Conservation (phyloP, 1,284 basidiomycete species). For the Grifola frondosa region DNA sequence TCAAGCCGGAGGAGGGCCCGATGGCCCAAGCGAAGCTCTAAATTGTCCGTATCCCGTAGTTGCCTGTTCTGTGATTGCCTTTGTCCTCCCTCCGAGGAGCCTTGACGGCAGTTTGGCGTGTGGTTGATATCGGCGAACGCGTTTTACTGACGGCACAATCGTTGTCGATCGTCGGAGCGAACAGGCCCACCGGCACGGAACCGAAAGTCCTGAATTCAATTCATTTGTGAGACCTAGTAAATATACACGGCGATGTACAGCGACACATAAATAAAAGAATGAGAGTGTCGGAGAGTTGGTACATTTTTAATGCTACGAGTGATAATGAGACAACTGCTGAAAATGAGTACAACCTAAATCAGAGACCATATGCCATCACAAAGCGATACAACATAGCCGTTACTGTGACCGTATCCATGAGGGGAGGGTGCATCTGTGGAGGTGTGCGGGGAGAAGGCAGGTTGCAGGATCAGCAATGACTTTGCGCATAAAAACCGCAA, state of each 20-base stretch:
- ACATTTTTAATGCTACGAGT: constrained; percentile 17
- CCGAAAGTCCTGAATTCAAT: constrained; percentile 20
- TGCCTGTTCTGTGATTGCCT: constrained; percentile 3
- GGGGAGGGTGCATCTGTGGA: constrained; percentile 74
- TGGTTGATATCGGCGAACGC: too few relatives aligned
- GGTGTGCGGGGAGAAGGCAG: constrained; percentile 12
- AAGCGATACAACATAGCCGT: constrained; percentile 82
- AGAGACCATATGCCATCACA: constrained; percentile 66
- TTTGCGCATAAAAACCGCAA: constrained; percentile 11
- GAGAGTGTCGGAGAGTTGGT: constrained; percentile 11
- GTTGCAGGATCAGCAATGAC: neutral
- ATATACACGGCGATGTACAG: constrained; percentile 28
- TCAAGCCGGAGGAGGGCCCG: constrained; percentile 48
- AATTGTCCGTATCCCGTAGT: too few relatives aligned
- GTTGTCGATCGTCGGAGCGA: constrained; percentile 14
- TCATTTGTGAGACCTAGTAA: constrained; percentile 13
- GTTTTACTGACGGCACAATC: constrained; percentile 21
- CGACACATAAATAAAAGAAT: constrained; percentile 23
- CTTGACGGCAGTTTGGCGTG: too few relatives aligned
- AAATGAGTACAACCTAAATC: constrained; percentile 28
- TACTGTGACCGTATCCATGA: constrained; percentile 83
- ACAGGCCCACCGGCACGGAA: constrained; percentile 14
- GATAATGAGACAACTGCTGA: constrained; percentile 8
- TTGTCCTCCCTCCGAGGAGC: too few relatives aligned
- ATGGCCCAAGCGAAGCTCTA: constrained; percentile 60